Conservation (phyloP, 495 filamentous ascomycete genomes). For the Tuber aestivum region DNA sequence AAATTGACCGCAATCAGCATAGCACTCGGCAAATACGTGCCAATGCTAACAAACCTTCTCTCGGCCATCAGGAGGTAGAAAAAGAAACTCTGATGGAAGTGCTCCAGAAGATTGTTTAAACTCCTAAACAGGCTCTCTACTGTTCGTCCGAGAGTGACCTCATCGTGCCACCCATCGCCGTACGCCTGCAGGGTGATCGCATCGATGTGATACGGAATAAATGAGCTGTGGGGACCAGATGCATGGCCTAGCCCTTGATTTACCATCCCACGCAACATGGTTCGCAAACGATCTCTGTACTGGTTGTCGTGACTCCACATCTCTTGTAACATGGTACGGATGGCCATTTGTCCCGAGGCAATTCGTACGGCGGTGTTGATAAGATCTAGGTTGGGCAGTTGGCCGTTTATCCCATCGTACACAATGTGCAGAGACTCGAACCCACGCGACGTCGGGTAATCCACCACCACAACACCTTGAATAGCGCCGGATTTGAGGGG, state of each 20-base stretch:
- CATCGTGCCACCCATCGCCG: conserved; percentile 91
- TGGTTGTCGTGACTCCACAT: conserved; percentile 78
- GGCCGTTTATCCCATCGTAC: conserved; percentile 93
- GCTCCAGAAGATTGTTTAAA: conserved; percentile 92
- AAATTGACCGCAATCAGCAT: conserved; percentile 94
- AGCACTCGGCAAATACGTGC: conserved; percentile 91
- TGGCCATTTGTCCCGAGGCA: conserved; percentile 86
- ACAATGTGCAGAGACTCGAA: conserved; percentile 84
- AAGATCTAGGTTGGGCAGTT: conserved; percentile 89
- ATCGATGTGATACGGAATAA: conserved; percentile 95
- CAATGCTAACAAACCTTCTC: conserved; percentile 93
- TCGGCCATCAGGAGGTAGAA: conserved; percentile 91
- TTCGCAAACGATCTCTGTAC: conserved; percentile 68
- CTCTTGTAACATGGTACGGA: conserved; percentile 71
- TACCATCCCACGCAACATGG: conserved; percentile 89
- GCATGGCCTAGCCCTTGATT: conserved; percentile 84
- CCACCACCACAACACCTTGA: conserved; percentile 87
- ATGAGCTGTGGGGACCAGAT: conserved; percentile 81
- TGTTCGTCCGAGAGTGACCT: conserved; percentile 86
- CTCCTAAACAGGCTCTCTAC: conserved; percentile 85
- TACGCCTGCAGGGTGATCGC: conserved; percentile 75
- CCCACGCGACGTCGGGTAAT: conserved; percentile 75
- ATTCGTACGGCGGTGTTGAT: conserved; percentile 90
- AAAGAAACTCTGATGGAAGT: conserved; percentile 98
- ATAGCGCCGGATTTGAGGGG: conserved; percentile 87